Evolutionary conservation across 2,329 filamentous ascomycete species (phyloP), one percentile per base, ranked within the genome.

Genomic region (Claviceps arundinis): DNA sequence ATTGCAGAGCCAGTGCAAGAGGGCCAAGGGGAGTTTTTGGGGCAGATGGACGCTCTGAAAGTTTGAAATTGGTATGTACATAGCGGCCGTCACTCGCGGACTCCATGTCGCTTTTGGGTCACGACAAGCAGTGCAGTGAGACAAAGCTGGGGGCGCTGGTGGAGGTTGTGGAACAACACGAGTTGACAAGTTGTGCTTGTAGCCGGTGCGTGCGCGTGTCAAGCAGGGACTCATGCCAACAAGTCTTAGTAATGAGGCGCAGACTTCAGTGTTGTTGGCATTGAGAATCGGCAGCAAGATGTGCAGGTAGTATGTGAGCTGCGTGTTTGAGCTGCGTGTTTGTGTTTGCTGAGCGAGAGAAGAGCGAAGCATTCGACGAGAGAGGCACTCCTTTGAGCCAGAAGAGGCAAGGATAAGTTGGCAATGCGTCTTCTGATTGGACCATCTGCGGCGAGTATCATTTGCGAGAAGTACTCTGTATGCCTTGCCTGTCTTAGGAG

Each of bases 1-100:
- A 52, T 54, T 49, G 46, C 52, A 40, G 47, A 19, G 46, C 51
- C 34, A 47, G 52, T 41, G 37, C 30, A 49, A 41, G 19, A 34
- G 41, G 45, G 52, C 5, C 8, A 50, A 45, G 37, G 16, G 49
- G 37, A 40, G 34, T 11, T 47, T 46, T 17, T 30, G 43, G 37
- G 40, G 47, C 43, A 47, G 43, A 22, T 30, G 34, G 49, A 49
- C 42, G 30, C 45, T 48, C 44, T 49, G 40, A 19, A 11, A 40
- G 17, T 40, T 44, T 44, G 22, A 19, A 43, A 47, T 47, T 45
- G 34, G 30, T 30, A 3, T 30, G 26, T 44, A n/a, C n/a, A n/a
- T n/a, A 49, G 52, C 45, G 45, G 22, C 17, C 41, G 46, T 38
- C 37, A 24, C 13, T 38, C 37, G 26, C 30, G 24, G 4, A 17